Evolutionary conservation across 208 protist genomes (phyloP), one percentile per base, ranked within the genome.

Genomic region (Strigomonas galati): DNA sequence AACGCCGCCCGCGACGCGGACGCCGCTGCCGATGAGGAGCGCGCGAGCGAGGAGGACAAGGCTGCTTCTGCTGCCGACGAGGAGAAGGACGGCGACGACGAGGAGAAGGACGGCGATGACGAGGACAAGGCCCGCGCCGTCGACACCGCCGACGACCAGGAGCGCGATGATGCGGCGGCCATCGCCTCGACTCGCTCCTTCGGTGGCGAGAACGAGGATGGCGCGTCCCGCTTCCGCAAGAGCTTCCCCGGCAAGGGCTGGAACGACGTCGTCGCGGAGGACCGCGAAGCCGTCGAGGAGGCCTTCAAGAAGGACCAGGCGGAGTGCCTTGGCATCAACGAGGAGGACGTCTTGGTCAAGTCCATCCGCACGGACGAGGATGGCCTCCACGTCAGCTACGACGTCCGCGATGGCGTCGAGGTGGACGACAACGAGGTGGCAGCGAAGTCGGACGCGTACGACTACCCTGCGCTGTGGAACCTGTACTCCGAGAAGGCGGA

Each of bases 231-330:
- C 54, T 68, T 58, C 60, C 43, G 59, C 54, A 84, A 71, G 71
- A 49, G 57, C 35, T 78, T 79, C 49, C 14, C 35, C 30, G 74
- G 71, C 61, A 35, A 57, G 3, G 65, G 51, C 55, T 81, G 76
- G 76, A 40, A 71, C 62, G 40, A 51, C 0, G 53, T 78, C 0
- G 53, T 64, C 40, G 61, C 53, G 37, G 46, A 66, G 26, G 56
- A 66, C 7, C 40, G 65, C 48, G 44, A 60, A 1, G 65, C 63
- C 1, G 53, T 86, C 37, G 67, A 67, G 62, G 64, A 64, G n/a
- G 76, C 81, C 52, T 83, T 86, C 67, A 51, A 61, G 56, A 40
- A 62, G 37, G 80, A 82, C 64, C 62, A 56, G 15, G 76, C 73
- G 10, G 59, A 66, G 28, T 76, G 67, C 24, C 64, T 86, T 12